A percentile compares a stretch with the other conserved stretches of the same genome.
These are phyloP conservation scores for Chytriomyces sp. DNA, from an alignment of 192 early-diverging fungal genomes.

Conservation along the genomic window DNA sequence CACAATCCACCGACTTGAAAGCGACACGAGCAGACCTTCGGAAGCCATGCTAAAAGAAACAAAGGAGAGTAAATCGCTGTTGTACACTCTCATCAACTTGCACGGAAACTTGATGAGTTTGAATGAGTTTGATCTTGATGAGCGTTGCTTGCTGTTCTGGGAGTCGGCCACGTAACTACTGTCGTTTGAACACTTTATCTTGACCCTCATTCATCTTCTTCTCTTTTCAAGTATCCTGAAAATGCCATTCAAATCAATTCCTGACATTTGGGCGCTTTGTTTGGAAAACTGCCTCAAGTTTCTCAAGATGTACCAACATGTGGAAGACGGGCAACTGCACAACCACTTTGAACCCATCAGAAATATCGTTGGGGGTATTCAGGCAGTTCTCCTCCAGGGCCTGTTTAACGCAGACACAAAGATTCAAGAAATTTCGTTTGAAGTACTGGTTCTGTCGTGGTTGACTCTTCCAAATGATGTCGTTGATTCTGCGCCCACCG, in stretches of 20 bases:
- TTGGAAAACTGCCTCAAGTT: conserved; percentile 43
- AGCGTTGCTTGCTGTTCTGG: conserved; percentile 49
- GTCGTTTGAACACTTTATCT: no score
- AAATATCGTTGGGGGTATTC: conserved; percentile 29
- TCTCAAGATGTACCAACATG: conserved; percentile 18
- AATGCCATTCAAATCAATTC: conserved; percentile 33
- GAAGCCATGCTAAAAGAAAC: background rate
- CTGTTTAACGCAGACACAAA: conserved; percentile 28
- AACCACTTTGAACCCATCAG: conserved; percentile 23
- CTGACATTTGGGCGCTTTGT: conserved; percentile 27
- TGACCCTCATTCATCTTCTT: background rate
- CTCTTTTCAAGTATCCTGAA: conserved; percentile 40
- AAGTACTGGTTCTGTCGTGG: conserved; percentile 42
- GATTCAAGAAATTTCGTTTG: conserved; percentile 45
- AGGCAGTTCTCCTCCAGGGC: conserved; percentile 40
- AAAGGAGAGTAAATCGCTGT: background rate
- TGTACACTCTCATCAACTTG: conserved; percentile 34
- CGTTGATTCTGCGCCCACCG: conserved; percentile 35
- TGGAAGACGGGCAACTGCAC: background rate
- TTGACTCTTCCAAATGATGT: conserved; percentile 35
- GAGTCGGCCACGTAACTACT: conserved; percentile 41
- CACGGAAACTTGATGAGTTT: conserved; percentile 41
- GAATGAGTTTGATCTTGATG: conserved; percentile 23
- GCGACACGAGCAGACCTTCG: background rate
- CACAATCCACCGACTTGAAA: conserved; percentile 20